Evolutionary conservation across 1,284 basidiomycete genomes (phyloP).

Genomic region (Cryptococcus sp.): DNA sequence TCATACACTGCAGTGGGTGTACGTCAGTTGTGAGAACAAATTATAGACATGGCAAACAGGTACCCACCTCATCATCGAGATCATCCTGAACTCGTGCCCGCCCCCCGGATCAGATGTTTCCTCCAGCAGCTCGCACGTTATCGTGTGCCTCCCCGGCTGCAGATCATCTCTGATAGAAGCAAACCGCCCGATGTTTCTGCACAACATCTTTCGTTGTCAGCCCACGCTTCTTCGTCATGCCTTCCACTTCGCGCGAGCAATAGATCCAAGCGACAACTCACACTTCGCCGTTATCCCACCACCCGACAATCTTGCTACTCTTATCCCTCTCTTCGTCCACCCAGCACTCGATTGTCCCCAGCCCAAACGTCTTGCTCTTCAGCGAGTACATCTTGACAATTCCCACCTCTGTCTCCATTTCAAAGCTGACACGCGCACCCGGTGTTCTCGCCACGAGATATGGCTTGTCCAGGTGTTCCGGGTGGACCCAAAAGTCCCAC

Average conservation of each 20-base stretch:
- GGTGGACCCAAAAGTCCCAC: constrained; percentile 46
- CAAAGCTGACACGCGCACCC: constrained; percentile 38
- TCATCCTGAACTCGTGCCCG: constrained; percentile 40
- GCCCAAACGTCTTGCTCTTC: constrained; percentile 37
- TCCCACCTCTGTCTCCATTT: constrained; percentile 41
- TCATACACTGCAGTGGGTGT: not conserved
- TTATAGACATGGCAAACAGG: not conserved
- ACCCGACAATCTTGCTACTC: constrained; percentile 33
- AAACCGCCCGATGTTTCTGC: constrained; percentile 23
- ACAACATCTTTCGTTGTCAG: not conserved
- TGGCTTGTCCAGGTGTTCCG: constrained; percentile 44
- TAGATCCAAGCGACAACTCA: constrained; percentile 16
- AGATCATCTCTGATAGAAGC: constrained; percentile 26
- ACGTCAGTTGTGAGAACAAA: not conserved
- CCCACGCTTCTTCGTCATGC: not conserved
- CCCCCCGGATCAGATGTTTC: constrained; percentile 37
- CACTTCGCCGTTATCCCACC: constrained; percentile 42
- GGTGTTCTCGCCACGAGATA: constrained; percentile 38
- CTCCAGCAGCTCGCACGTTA: constrained; percentile 34
- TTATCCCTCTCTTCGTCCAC: constrained; percentile 32
- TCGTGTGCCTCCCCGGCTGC: constrained; percentile 25
- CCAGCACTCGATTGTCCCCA: constrained; percentile 47
- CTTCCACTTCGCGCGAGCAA: not conserved
- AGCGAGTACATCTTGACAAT: constrained; percentile 47
- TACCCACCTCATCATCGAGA: constrained; percentile 38